Conservation (phyloP, 371 early-diverging fungal genomes). For the Mucor racemosus region DNA sequence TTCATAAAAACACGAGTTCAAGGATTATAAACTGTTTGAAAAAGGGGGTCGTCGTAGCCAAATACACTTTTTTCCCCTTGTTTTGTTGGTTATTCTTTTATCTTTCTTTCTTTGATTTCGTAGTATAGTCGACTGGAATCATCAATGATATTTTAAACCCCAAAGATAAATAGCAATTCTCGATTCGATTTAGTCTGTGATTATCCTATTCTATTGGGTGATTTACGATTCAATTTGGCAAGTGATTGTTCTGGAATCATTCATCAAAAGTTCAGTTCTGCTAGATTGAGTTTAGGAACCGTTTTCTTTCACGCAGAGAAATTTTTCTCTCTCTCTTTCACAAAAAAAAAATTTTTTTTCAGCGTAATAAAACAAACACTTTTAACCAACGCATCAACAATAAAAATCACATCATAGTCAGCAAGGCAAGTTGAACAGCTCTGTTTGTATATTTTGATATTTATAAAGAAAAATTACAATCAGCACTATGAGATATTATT, state of each 20-base stretch:
- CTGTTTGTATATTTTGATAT: background rate
- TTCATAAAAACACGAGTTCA: constrained; percentile 23
- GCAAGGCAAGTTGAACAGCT: background rate
- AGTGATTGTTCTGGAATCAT: background rate
- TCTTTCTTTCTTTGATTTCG: background rate
- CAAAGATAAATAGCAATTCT: background rate
- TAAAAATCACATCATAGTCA: too few species aligned
- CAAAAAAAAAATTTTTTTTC: too few species aligned
- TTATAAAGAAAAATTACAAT: background rate
- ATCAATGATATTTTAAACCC: too few species aligned
- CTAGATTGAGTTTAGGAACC: background rate
- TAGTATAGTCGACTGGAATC: background rate
- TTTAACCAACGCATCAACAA: too few species aligned
- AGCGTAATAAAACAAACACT: background rate
- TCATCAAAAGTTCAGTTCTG: background rate
- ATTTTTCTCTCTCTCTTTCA: too few species aligned
- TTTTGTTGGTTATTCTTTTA: background rate
- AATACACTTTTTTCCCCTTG: constrained; percentile 4
- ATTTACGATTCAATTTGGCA: background rate
- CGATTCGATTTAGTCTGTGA: constrained; percentile 1
- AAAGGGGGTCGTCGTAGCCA: constrained; percentile 1
- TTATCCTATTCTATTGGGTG: background rate
- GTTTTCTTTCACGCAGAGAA: background rate
- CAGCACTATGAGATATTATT: background rate
- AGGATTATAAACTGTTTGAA: constrained; percentile 2